Evolutionary conservation across 331 rosid genomes (phyloP).

Genomic region (Saraca asoca): DNA sequence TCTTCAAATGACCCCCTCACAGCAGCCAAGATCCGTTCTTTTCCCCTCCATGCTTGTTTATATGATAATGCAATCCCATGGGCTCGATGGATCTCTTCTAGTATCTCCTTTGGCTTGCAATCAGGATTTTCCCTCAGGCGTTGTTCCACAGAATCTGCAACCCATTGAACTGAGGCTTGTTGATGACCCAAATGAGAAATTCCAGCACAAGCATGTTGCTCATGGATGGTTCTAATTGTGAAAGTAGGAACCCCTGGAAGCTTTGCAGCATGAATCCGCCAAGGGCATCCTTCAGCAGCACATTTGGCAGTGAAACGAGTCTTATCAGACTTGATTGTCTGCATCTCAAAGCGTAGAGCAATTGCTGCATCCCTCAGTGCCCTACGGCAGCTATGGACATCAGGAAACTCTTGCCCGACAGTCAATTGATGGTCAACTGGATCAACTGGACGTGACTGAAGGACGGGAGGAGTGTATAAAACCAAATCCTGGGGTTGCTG

Average conservation of each 20-base stretch:
- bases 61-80: constrained; percentile 64
- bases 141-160: constrained; percentile 58
- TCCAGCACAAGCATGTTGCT: constrained; percentile 56
- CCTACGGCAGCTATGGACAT: constrained; percentile 65
- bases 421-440: constrained; percentile 32
- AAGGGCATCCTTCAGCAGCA: constrained; percentile 62
- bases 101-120: constrained; percentile 57
- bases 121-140: constrained; percentile 56
- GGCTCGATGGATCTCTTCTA: constrained; percentile 59
- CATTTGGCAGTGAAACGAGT: constrained; percentile 61
- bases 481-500: constrained; percentile 24
- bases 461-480: constrained; percentile 27
- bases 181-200: constrained; percentile 61
- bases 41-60: constrained; percentile 73
- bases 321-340: constrained; percentile 60
- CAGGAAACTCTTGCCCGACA: constrained; percentile 63
- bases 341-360: constrained; percentile 61
- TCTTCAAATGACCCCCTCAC: constrained; percentile 61
- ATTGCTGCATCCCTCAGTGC: constrained; percentile 67
- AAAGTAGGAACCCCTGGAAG: constrained; percentile 65
- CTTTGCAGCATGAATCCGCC: constrained; percentile 71
- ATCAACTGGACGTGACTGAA: constrained; percentile 41
- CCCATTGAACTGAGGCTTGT: constrained; percentile 73
- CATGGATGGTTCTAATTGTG: constrained; percentile 60
- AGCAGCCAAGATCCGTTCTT: constrained; percentile 58